These are phyloP conservation scores for Leptographium wingfieldii DNA, from an alignment of 2,329 filamentous ascomycete species.

Conservation along the genomic window DNA sequence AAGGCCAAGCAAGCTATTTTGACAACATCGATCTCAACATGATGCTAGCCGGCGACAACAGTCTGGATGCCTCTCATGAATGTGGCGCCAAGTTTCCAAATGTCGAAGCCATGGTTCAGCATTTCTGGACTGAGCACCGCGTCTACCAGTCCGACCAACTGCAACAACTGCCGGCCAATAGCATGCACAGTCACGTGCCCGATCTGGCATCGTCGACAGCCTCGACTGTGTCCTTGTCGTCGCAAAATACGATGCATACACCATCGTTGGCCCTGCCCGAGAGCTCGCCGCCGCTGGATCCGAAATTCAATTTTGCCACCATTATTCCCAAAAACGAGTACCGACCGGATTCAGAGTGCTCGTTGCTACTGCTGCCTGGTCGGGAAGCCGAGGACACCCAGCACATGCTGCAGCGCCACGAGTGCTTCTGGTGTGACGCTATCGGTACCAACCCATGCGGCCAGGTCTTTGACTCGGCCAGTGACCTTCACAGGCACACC, in stretches of 20 bases:
- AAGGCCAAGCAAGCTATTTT: conserved; percentile 2
- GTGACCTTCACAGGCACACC: conserved; percentile 43
- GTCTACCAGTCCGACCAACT: background rate
- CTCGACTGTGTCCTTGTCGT: conserved; percentile 4
- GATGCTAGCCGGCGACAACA: background rate
- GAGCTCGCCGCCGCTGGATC: background rate
- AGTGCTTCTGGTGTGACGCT: conserved; percentile 20
- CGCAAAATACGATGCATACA: conserved; percentile 3
- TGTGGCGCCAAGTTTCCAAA: conserved; percentile 12
- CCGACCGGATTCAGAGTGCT: background rate
- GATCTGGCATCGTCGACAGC: conserved; percentile 3
- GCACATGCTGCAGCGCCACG: background rate
- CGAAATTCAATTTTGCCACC: background rate
- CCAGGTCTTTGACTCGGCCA: conserved; percentile 27
- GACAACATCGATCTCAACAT: conserved; percentile 8
- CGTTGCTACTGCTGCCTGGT: background rate
- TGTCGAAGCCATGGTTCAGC: conserved; percentile 13
- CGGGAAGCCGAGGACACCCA: background rate
- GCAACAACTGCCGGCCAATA: background rate
- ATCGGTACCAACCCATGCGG: conserved; percentile 14
- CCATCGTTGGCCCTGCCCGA: conserved; percentile 1
- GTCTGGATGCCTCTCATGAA: background rate
- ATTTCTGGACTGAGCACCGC: conserved; percentile 12
- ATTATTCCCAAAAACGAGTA: background rate
- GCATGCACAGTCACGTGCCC: background rate